Conservation (phyloP, 2,329 filamentous ascomycete species). For the Sarocladium strictum region DNA sequence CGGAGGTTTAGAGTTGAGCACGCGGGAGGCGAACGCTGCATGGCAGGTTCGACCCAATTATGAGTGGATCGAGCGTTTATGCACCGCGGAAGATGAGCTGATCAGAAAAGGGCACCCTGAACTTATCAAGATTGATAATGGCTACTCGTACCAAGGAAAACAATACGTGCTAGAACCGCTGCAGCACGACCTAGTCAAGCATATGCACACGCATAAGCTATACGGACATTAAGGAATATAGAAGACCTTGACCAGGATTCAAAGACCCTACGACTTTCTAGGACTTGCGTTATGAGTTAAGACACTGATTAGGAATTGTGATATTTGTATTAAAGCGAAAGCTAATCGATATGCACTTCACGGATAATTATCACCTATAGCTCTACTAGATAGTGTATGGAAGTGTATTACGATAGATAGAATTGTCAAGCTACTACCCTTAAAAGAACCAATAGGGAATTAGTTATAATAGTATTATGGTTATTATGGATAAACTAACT, state of each 20-base stretch:
- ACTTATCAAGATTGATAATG: not conserved
- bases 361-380: slow-evolving; percentile 12
- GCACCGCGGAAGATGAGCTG: not conserved
- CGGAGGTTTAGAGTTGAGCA: not conserved
- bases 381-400: slow-evolving; percentile 10
- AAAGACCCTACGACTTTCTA: slow-evolving; percentile 2
- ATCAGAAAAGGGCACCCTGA: slow-evolving; percentile 2
- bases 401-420: not conserved
- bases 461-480: not conserved
- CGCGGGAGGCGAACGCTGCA: not conserved
- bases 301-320: not conserved
- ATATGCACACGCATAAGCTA: not conserved
- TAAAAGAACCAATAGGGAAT: not conserved
- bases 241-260: not conserved
- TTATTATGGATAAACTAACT: not conserved
- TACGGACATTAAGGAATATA: not conserved
- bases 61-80: slow-evolving; percentile 3
- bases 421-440: not conserved
- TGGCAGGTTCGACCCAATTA: not conserved
- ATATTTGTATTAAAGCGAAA: slow-evolving; percentile 8
- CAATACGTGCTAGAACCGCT: not conserved
- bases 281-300: not conserved
- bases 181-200: not conserved
- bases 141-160: not conserved
- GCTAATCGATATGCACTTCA: slow-evolving; percentile 12